phyloP scores from a whole-genome alignment of 2,329 filamentous ascomycete species.

The Chaetomiaceae sp. region DNA sequence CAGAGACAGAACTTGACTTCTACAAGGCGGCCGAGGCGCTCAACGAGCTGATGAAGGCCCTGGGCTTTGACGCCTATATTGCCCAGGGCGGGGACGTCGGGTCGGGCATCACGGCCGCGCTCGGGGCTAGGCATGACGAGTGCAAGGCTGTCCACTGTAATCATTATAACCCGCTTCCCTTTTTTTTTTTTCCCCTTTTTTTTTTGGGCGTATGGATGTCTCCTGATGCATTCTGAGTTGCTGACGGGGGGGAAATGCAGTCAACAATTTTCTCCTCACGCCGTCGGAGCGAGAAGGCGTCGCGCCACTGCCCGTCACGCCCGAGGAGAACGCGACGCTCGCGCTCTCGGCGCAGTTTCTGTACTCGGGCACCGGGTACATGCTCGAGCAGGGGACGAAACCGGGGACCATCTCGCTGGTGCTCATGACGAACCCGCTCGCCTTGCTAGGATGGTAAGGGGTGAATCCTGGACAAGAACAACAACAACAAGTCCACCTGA shows the following conservation, averaged over 20 bases:
- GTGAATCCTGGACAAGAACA: not conserved
- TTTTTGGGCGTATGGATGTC: too few relatives aligned
- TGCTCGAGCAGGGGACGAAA: slow-evolving; percentile 48
- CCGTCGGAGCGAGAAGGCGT: slow-evolving; percentile 16
- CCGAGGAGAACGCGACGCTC: slow-evolving; percentile 36
- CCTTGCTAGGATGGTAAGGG: slow-evolving; percentile 50
- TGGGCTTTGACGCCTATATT: slow-evolving; percentile 54
- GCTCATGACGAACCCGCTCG: slow-evolving; percentile 49
- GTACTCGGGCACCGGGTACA: slow-evolving; percentile 45
- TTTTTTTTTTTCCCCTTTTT: too few relatives aligned
- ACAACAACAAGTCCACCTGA: too few relatives aligned
- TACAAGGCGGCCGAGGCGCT: slow-evolving; percentile 41
- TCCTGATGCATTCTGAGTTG: too few relatives aligned
- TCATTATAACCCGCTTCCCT: too few relatives aligned
- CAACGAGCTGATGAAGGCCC: slow-evolving; percentile 48
- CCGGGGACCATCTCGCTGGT: slow-evolving; percentile 54
- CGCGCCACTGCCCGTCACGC: slow-evolving; percentile 16
- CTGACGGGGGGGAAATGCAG: too few relatives aligned
- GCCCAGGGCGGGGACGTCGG: slow-evolving; percentile 56
- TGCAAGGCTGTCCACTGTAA: slow-evolving; percentile 42
- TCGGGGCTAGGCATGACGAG: slow-evolving; percentile 39
- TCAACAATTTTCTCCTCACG: slow-evolving; percentile 17
- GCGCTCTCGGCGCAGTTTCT: slow-evolving; percentile 36
- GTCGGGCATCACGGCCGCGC: slow-evolving; percentile 38
- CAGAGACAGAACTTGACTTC: slow-evolving; percentile 36